A percentile compares a stretch with the other conserved stretches of the same genome.
These are phyloP conservation scores for Zymoseptoria brevis DNA, from an alignment of 2,329 filamentous ascomycete species.

Conservation along the genomic window DNA sequence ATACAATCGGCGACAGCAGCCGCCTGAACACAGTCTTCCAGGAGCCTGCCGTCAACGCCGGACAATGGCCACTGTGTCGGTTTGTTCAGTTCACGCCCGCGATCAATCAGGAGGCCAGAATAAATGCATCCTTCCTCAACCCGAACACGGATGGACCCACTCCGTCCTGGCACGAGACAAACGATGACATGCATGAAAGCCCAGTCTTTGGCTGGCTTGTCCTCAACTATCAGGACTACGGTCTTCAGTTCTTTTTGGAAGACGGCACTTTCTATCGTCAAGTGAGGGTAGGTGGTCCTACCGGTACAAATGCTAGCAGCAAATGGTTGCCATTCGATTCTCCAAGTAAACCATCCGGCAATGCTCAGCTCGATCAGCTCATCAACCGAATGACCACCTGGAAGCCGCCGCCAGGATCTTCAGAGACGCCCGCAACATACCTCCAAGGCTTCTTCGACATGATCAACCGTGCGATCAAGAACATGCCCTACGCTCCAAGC, in stretches of 20 bases:
- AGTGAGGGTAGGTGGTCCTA: conserved; percentile 1
- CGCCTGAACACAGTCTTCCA: not conserved
- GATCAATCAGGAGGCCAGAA: conserved; percentile 25
- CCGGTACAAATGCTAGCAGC: not conserved
- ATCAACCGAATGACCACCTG: not conserved
- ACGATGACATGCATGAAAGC: too few species aligned
- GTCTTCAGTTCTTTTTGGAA: conserved; percentile 6
- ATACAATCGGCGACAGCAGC: not conserved
- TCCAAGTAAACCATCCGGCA: not conserved
- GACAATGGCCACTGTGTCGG: not conserved
- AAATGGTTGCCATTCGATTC: conserved; percentile 4
- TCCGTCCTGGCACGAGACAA: too few species aligned
- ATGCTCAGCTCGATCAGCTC: not conserved
- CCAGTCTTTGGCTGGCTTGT: conserved; percentile 5
- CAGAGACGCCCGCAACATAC: not conserved
- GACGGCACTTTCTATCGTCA: conserved; percentile 4
- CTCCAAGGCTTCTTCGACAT: not conserved
- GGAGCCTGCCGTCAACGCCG: not conserved
- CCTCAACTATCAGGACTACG: conserved; percentile 8
- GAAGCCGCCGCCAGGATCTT: not conserved
- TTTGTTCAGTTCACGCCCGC: conserved; percentile 17
- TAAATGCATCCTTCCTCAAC: conserved; percentile 23
- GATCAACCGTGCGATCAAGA: conserved; percentile 9
- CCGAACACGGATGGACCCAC: conserved; percentile 23
- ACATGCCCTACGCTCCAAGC: conserved; percentile 24